Percentiles rank a stretch among this genome's conserved stretches.
Evolutionary conservation across 2,329 filamentous ascomycete species (phyloP).

Genomic region (Tolypocladium amazonense): DNA sequence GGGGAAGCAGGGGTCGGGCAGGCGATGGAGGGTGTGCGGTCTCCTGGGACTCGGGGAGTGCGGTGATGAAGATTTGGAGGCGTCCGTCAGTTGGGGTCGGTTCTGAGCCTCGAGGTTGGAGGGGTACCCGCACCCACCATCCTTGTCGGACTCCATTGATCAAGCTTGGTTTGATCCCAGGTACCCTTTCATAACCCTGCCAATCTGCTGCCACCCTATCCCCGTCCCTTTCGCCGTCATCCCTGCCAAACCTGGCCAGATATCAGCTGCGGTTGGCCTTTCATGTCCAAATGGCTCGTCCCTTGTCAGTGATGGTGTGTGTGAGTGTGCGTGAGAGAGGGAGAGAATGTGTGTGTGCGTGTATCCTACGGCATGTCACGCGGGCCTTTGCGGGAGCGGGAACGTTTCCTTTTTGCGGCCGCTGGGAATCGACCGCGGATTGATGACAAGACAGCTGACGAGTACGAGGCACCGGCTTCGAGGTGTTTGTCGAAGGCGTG

Average conservation of each 20-base stretch:
- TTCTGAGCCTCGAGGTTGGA: not conserved
- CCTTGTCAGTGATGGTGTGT: not conserved
- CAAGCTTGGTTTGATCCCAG: conserved; percentile 1
- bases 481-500: not conserved
- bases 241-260: not conserved
- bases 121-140: not conserved
- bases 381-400: not conserved
- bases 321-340: not conserved
- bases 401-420: conserved; percentile 3
- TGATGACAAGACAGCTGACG: conserved; percentile 1
- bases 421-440: not conserved
- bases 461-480: not conserved
- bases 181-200: not conserved
- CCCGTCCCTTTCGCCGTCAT: not conserved
- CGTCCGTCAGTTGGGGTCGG: conserved; percentile 2
- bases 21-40: not conserved
- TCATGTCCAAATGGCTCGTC: not conserved
- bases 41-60: not conserved
- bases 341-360: not conserved
- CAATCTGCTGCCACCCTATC: not conserved
- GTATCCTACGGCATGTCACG: conserved; percentile 2
- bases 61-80: conserved; percentile 5
- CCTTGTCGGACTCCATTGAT: not conserved
- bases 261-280: not conserved
- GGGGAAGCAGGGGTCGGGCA: not conserved